Percentiles rank a stretch among this genome's conserved stretches.
These are phyloP conservation scores for Gaertneriomyces semiglobifer DNA, from an alignment of 192 early-diverging fungal species.

Conservation along the genomic window DNA sequence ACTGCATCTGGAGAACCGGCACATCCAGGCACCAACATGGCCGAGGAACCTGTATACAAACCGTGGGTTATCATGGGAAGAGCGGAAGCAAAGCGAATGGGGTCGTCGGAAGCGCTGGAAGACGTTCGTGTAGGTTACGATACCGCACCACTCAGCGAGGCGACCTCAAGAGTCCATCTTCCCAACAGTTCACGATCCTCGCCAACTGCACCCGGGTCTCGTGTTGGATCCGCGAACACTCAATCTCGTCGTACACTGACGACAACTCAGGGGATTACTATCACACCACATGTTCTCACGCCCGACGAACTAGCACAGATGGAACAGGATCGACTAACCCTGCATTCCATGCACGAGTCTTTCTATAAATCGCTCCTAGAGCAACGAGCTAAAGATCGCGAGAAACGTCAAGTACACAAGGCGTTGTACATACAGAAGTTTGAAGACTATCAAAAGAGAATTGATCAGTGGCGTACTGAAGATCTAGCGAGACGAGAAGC, in stretches of 20 bases:
- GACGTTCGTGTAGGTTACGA: constrained; percentile 9
- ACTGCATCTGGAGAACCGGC: constrained; percentile 15
- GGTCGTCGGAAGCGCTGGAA: constrained; percentile 8
- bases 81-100: constrained; percentile 14
- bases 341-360: constrained; percentile 19
- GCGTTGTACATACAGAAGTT: constrained; percentile 25
- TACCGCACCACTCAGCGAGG: background rate
- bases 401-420: constrained; percentile 29
- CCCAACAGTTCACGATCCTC: too few relatives aligned
- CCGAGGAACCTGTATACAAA: constrained; percentile 25
- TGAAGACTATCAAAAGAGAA: constrained; percentile 32
- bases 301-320: constrained; percentile 28
- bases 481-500: constrained; percentile 33
- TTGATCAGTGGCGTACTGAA: constrained; percentile 24
- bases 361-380: constrained; percentile 30
- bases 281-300: constrained; percentile 29
- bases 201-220: too few relatives aligned
- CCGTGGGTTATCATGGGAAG: constrained; percentile 32
- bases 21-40: background rate
- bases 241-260: too few relatives aligned
- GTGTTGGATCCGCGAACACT: too few relatives aligned
- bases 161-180: too few relatives aligned
- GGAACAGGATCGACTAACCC: constrained; percentile 17
- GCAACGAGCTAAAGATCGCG: constrained; percentile 36
- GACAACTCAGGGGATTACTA: background rate